Conservation (phyloP, 2,329 filamentous ascomycete genomes). For the Lecanicillium sp. region DNA sequence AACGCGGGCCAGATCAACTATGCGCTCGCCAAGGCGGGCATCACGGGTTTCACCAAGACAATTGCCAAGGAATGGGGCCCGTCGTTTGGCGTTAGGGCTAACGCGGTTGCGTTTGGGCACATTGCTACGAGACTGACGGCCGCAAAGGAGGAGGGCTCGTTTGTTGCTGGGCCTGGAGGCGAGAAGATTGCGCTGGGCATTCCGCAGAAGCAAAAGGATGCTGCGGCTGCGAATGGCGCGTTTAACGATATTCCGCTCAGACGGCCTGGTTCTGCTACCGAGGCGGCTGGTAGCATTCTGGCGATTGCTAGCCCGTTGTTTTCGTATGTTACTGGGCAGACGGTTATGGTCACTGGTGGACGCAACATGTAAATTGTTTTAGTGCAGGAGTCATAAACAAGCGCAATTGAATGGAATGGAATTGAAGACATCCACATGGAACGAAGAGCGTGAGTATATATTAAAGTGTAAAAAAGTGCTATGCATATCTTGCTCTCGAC, state of each 20-base stretch:
- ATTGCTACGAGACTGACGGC: constrained; percentile 74
- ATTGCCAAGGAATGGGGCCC: constrained; percentile 92
- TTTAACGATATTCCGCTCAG: constrained; percentile 70
- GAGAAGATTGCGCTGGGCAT: constrained; percentile 69
- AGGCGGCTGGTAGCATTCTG: constrained; percentile 70
- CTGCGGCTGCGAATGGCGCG: constrained; percentile 28
- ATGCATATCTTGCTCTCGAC: no score
- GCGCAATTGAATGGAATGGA: neutral
- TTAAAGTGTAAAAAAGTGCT: no score
- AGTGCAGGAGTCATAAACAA: constrained; percentile 1
- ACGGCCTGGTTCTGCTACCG: constrained; percentile 66
- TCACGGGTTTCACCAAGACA: constrained; percentile 76
- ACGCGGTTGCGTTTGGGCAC: constrained; percentile 77
- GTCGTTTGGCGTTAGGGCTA: constrained; percentile 70
- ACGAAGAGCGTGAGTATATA: no score
- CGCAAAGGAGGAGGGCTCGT: constrained; percentile 77
- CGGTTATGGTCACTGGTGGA: constrained; percentile 77
- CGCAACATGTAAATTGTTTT: constrained; percentile 44
- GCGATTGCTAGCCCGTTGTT: constrained; percentile 76
- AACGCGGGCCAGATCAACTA: constrained; percentile 93
- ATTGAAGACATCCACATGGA: neutral
- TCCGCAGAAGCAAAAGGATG: constrained; percentile 48
- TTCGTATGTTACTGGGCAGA: constrained; percentile 79
- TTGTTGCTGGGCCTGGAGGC: constrained; percentile 67
- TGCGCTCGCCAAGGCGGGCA: constrained; percentile 73